These are phyloP conservation scores for Hymenoscyphus repandus DNA, from an alignment of 2,329 filamentous ascomycete species.

Conservation along the genomic window DNA sequence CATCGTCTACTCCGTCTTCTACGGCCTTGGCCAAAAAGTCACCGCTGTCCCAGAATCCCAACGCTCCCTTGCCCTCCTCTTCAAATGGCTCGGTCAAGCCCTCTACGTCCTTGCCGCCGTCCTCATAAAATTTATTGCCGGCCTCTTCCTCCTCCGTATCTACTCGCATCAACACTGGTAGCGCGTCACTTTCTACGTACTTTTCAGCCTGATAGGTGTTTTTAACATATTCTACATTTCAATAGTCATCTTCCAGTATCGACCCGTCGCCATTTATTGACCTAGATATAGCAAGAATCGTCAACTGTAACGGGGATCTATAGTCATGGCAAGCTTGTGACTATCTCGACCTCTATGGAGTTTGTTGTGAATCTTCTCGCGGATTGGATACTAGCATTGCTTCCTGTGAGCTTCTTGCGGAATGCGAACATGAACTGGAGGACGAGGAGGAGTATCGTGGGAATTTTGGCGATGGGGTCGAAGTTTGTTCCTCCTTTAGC, in stretches of 20 bases:
- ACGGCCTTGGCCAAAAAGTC: constrained; percentile 17
- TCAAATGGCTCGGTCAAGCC: constrained; percentile 30
- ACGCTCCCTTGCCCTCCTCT: constrained; percentile 11
- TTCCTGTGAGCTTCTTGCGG: constrained; percentile 36
- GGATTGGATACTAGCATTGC: constrained; percentile 35
- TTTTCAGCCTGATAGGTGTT: constrained; percentile 28
- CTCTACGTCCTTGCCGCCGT: constrained; percentile 33
- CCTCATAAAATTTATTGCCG: constrained; percentile 33
- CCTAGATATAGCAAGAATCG: constrained; percentile 21
- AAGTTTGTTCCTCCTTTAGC: constrained; percentile 26
- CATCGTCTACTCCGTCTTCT: constrained; percentile 8
- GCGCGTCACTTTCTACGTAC: constrained; percentile 28
- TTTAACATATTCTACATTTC: constrained; percentile 34
- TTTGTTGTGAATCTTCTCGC: constrained; percentile 34
- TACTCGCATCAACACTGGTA: constrained; percentile 28
- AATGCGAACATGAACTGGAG: constrained; percentile 33
- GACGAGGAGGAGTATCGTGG: constrained; percentile 32
- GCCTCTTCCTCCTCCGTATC: constrained; percentile 29
- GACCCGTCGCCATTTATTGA: constrained; percentile 33
- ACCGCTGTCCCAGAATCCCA: constrained; percentile 6
- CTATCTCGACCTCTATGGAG: constrained; percentile 33
- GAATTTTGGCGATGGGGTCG: constrained; percentile 28
- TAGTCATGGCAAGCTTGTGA: constrained; percentile 23
- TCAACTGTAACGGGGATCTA: constrained; percentile 27
- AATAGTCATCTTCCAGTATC: constrained; percentile 33